Evolutionary conservation across 2,329 filamentous ascomycete species (phyloP).

Genomic region (Akanthomyces muscarius): DNA sequence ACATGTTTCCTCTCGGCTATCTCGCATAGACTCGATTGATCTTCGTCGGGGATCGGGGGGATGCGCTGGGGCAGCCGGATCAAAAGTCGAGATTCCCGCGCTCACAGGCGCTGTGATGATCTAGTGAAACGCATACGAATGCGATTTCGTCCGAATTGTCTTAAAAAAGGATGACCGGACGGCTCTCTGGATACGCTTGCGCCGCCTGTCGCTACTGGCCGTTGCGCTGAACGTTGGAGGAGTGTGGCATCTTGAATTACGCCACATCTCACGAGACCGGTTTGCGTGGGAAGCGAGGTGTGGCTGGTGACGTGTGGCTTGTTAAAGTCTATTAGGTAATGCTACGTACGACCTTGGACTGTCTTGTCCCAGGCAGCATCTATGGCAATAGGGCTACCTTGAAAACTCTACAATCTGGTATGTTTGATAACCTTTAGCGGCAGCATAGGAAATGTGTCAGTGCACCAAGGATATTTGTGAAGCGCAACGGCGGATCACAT

Average conservation of each 20-base stretch:
- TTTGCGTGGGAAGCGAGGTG: background rate
- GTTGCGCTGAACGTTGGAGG: constrained; percentile 3
- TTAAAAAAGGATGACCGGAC: too few relatives aligned
- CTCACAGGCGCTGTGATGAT: constrained; percentile 7
- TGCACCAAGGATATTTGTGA: too few relatives aligned
- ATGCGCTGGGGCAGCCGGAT: background rate
- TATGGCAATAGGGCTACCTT: background rate
- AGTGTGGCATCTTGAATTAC: constrained; percentile 12
- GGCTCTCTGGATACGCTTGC: background rate
- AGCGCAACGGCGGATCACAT: constrained; percentile 6
- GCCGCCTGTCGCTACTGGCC: background rate
- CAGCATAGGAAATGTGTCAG: background rate
- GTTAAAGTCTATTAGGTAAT: background rate
- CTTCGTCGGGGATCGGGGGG: background rate
- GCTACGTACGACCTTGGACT: too few relatives aligned
- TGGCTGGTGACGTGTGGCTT: constrained; percentile 6
- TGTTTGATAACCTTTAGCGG: background rate
- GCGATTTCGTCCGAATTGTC: background rate
- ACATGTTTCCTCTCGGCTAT: constrained; percentile 23
- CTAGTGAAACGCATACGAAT: constrained; percentile 3
- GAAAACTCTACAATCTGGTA: background rate
- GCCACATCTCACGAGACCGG: constrained; percentile 15
- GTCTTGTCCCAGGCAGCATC: background rate
- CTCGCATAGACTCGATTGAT: background rate
- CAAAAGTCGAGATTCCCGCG: background rate